Evolutionary conservation across 225 moss, liverwort and hornwort genomes (phyloP), one percentile per base, ranked within the genome.

Genomic region (Rhytidiadelphus loreus): DNA sequence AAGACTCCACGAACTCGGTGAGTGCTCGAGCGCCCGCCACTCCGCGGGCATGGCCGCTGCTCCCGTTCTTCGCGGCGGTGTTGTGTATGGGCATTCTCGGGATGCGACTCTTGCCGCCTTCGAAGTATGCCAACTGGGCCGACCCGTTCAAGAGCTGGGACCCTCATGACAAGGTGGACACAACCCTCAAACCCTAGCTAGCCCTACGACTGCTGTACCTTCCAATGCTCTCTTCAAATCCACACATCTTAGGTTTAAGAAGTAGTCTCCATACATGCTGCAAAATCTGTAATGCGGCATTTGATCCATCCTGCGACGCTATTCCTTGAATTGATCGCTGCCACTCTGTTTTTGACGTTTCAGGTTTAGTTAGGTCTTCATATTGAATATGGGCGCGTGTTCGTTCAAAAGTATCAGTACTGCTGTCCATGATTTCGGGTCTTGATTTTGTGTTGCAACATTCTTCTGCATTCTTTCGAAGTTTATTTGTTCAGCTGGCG

Each of bases 71-170:
- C 53, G 90, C 87, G 29, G 90, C 89, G 14, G 92, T 95, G 33
- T n/a, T 95, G 85, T 89, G 82, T 21, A 88, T 92, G 88, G 92
- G 90, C 86, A 83, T 94, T 32, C 88, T 95, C 37, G 90, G 93
- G 48, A 90, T 92, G 86, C 93, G 90, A n/a, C 90, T 93, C 77
- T 83, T 92, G 90, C 95, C 93, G 13, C 90, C 94, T 4, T 88
- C 92, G 55, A 90, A 93, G 83, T 92, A 89, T 81, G 84, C 89
- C 86, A 91, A 90, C 91, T 90, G 90, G 92, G 73, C 90, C 77
- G 95, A 95, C 88, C 92, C 89, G 12, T 89, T 92, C 81, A 93
- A 94, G 84, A 90, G 90, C 88, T 93, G 93, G 95, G 93, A 92
- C 43, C 95, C 92, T 66, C 93, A 93, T 53, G 92, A 92, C 52